Evolutionary conservation across 192 early-diverging fungal genomes (phyloP).

Genomic region (Mortierella antarctica): DNA sequence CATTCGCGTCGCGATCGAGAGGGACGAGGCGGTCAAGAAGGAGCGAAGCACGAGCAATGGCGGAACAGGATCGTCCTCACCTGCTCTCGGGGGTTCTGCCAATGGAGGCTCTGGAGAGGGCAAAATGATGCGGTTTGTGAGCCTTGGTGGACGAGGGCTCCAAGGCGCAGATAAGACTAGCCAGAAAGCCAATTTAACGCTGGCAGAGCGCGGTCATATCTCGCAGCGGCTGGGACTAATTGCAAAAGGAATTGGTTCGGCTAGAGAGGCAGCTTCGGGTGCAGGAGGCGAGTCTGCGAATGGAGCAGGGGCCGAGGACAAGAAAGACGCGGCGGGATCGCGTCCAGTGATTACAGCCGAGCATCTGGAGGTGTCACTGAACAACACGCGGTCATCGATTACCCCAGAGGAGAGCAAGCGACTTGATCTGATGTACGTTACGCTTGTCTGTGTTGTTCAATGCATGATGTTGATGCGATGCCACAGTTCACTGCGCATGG

Average conservation of each 20-base stretch:
- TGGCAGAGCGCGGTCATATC: constrained; percentile 66
- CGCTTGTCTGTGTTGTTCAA: not conserved
- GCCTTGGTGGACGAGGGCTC: constrained; percentile 21
- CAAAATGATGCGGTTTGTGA: constrained; percentile 56
- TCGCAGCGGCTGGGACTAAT: constrained; percentile 56
- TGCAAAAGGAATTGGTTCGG: constrained; percentile 41
- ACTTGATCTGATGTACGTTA: constrained; percentile 62
- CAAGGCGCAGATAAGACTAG: constrained; percentile 14
- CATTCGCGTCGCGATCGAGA: constrained; percentile 78
- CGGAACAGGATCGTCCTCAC: constrained; percentile 9
- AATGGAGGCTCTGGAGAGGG: constrained; percentile 32
- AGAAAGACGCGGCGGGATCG: constrained; percentile 34
- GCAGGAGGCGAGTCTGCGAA: constrained; percentile 34
- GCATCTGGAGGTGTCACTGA: constrained; percentile 69
- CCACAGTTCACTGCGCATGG: not conserved
- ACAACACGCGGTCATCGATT: constrained; percentile 71
- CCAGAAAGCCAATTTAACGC: constrained; percentile 57
- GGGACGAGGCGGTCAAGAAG: constrained; percentile 54
- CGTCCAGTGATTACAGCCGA: constrained; percentile 45
- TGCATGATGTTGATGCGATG: constrained; percentile 36
- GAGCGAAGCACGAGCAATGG: constrained; percentile 35
- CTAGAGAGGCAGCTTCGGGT: constrained; percentile 28
- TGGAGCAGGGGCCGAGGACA: constrained; percentile 9
- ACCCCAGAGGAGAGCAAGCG: constrained; percentile 64
- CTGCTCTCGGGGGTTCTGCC: constrained; percentile 1